These are phyloP conservation scores for Salvia hispanica DNA, from an alignment of 257 asterid species.

Conservation along the genomic window DNA sequence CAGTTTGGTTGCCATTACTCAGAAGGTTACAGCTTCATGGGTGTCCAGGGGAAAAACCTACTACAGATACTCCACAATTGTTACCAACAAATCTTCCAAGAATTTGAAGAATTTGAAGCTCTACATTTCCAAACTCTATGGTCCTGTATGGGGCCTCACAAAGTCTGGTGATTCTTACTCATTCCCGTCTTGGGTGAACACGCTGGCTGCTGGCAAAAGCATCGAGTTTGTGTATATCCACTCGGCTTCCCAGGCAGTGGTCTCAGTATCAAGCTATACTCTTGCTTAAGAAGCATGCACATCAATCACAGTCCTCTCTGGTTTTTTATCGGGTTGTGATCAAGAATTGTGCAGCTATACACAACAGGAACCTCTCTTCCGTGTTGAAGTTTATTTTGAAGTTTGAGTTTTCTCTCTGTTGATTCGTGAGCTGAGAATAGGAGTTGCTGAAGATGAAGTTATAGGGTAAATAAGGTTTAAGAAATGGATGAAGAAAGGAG, in stretches of 20 bases:
- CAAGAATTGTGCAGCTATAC: constrained; percentile 75
- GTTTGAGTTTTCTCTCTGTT: constrained; percentile 45
- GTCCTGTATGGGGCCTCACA: constrained; percentile 95
- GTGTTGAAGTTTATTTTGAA: constrained; percentile 18
- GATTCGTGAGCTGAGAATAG: constrained; percentile 50
- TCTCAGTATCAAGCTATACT: constrained; percentile 78
- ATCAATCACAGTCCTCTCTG: constrained; percentile 34
- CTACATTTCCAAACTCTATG: constrained; percentile 66
- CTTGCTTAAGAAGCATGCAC: constrained; percentile 43
- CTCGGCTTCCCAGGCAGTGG: constrained; percentile 70
- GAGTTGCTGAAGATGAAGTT: constrained; percentile 41
- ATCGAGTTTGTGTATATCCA: constrained; percentile 91
- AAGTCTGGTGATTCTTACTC: constrained; percentile 64
- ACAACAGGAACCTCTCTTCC: constrained; percentile 32
- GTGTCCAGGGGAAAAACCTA: constrained; percentile 61
- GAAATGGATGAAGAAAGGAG: constrained; percentile 75
- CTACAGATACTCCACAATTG: constrained; percentile 70
- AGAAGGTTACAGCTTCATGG: constrained; percentile 73
- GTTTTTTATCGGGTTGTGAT: constrained; percentile 38
- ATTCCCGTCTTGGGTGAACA: constrained; percentile 84
- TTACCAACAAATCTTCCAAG: constrained; percentile 80
- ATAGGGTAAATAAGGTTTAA: constrained; percentile 49
- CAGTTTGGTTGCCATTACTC: constrained; percentile 48
- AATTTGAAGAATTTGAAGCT: constrained; percentile 71
- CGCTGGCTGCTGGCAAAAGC: constrained; percentile 80